phyloP scores from a whole-genome alignment of 2,329 filamentous ascomycete genomes.

The Alternaria viburni region DNA sequence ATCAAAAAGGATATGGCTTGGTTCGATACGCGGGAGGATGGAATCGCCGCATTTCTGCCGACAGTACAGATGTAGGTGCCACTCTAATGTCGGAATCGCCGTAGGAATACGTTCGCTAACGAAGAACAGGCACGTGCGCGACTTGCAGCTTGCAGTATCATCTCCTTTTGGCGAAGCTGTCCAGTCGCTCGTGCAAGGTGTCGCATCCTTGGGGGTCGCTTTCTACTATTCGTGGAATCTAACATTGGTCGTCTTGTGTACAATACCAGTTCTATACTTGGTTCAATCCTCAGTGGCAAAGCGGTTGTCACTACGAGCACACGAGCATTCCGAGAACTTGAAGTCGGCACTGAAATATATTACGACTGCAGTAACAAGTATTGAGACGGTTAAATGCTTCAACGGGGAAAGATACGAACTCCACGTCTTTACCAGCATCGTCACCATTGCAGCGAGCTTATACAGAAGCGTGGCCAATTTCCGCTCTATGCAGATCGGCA shows the following conservation, averaged over 20 bases:
- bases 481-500: slow-evolving; percentile 74
- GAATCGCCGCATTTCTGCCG: slow-evolving; percentile 73
- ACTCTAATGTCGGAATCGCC: slow-evolving; percentile 6
- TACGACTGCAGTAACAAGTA: slow-evolving; percentile 72
- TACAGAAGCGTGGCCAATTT: slow-evolving; percentile 73
- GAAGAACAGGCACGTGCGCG: slow-evolving; percentile 73
- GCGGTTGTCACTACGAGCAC: slow-evolving; percentile 69
- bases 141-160: slow-evolving; percentile 80
- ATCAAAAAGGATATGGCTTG: slow-evolving; percentile 78
- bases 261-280: slow-evolving; percentile 70
- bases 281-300: slow-evolving; percentile 66
- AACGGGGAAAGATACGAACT: slow-evolving; percentile 76
- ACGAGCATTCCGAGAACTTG: slow-evolving; percentile 71
- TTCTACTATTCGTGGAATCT: slow-evolving; percentile 84
- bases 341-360: slow-evolving; percentile 73
- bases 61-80: slow-evolving; percentile 73
- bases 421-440: slow-evolving; percentile 66
- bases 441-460: slow-evolving; percentile 64
- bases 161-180: slow-evolving; percentile 77
- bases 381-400: slow-evolving; percentile 86
- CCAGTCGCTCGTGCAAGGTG: slow-evolving; percentile 67
- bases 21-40: slow-evolving; percentile 78
- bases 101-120: neutral
- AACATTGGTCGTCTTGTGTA: slow-evolving; percentile 77
- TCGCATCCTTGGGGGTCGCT: slow-evolving; percentile 72